phyloP scores from a whole-genome alignment of 495 filamentous ascomycete genomes.

The Viridothelium virens region DNA sequence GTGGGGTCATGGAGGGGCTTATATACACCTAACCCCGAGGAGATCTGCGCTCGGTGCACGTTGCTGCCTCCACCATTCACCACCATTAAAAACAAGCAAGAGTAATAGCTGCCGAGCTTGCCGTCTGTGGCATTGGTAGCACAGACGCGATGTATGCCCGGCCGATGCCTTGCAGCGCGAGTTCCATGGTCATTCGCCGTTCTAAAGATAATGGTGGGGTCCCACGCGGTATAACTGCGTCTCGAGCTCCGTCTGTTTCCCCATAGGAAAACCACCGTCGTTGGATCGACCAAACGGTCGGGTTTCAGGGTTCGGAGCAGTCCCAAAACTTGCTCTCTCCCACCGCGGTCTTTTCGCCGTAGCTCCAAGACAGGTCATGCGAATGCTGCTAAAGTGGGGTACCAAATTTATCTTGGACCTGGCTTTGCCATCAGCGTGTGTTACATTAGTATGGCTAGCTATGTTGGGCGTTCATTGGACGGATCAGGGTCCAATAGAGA shows the following conservation, averaged over 20 bases:
- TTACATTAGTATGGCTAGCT: too few relatives aligned
- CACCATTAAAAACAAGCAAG: too few relatives aligned
- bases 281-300: neutral
- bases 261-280: neutral
- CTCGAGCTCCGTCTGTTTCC: neutral
- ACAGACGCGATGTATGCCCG: neutral
- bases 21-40: neutral
- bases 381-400: neutral
- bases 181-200: neutral
- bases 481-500: too few relatives aligned
- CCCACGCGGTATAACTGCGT: conserved; percentile 1
- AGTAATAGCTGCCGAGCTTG: neutral
- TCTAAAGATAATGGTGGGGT: neutral
- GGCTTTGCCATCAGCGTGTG: too few relatives aligned
- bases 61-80: too few relatives aligned
- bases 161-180: neutral
- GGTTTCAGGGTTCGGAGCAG: neutral
- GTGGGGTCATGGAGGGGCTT: neutral
- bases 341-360: neutral
- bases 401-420: neutral
- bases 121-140: neutral
- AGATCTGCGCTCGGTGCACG: neutral
- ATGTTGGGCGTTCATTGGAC: too few relatives aligned
- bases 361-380: neutral
- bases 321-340: neutral